A percentile compares a stretch with the other conserved stretches of the same genome.
Conservation (phyloP, 2,329 filamentous ascomycete genomes). For the Didymellaceae sp. region DNA sequence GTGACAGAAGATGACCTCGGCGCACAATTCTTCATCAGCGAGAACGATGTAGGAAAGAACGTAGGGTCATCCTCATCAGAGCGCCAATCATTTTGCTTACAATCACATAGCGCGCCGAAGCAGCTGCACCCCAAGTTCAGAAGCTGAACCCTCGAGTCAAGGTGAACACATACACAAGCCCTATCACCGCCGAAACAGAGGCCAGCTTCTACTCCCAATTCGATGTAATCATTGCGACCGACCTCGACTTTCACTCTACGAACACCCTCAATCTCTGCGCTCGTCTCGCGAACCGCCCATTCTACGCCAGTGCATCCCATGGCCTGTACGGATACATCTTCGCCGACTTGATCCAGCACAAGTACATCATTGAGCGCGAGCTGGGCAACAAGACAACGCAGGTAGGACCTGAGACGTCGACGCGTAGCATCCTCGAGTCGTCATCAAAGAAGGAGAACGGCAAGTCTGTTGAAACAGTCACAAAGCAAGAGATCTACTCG, state of each 20-base stretch:
- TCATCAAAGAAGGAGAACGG: slow-evolving; percentile 66
- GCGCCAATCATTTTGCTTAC: neutral
- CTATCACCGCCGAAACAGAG: slow-evolving; percentile 66
- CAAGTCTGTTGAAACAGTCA: slow-evolving; percentile 83
- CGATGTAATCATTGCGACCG: slow-evolving; percentile 88
- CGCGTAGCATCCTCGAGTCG: slow-evolving; percentile 75
- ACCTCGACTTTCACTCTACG: slow-evolving; percentile 77
- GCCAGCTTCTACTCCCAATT: slow-evolving; percentile 78
- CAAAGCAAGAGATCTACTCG: slow-evolving; percentile 89
- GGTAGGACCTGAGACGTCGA: slow-evolving; percentile 73
- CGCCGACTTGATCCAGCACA: slow-evolving; percentile 87
- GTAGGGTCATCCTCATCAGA: slow-evolving; percentile 46
- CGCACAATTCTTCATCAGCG: slow-evolving; percentile 73
- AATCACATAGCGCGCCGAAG: slow-evolving; percentile 70
- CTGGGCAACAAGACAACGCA: slow-evolving; percentile 72
- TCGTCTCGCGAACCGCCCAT: slow-evolving; percentile 76
- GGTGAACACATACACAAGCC: slow-evolving; percentile 72
- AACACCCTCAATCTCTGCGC: slow-evolving; percentile 85
- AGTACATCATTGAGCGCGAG: slow-evolving; percentile 86
- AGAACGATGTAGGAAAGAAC: slow-evolving; percentile 76
- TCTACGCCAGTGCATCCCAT: slow-evolving; percentile 87
- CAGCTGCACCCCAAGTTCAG: slow-evolving; percentile 76
- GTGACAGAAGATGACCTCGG: slow-evolving; percentile 81
- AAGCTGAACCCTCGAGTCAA: slow-evolving; percentile 89
- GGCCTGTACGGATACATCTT: slow-evolving; percentile 96